phyloP scores from a whole-genome alignment of 257 asterid genomes.

The Solanum bukasovii region DNA sequence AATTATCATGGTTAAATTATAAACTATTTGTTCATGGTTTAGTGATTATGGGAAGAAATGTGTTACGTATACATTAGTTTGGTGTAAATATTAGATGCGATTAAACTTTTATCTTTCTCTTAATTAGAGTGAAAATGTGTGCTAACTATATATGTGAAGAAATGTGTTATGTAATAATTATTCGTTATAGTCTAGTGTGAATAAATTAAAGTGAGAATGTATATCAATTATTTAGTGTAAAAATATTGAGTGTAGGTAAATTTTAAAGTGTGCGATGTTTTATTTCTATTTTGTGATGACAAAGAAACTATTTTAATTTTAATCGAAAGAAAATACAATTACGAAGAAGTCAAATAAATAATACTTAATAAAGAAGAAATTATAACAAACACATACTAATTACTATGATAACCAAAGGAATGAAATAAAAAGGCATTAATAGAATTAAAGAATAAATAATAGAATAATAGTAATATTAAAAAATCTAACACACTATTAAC shows the following conservation, averaged over 20 bases:
- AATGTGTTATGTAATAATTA: not conserved
- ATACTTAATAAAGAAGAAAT: not conserved
- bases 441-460: not conserved
- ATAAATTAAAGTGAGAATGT: not conserved
- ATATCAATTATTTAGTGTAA: not conserved
- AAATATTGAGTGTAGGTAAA: not conserved
- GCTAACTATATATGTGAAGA: too few relatives aligned
- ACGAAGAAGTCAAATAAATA: not conserved
- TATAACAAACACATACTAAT: not conserved
- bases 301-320: not conserved
- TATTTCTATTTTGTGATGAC: not conserved
- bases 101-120: not conserved
- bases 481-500: not conserved
- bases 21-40: not conserved
- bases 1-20: too few relatives aligned
- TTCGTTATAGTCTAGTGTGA: too few relatives aligned
- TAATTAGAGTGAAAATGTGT: not conserved
- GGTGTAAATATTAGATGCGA: not conserved
- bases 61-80: not conserved
- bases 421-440: not conserved
- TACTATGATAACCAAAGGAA: not conserved
- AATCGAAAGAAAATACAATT: not conserved
- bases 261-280: not conserved
- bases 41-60: not conserved
- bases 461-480: not conserved